Evolutionary conservation across 768 basidiomycete species (phyloP).

Genomic region (Calvatia gigantea): DNA sequence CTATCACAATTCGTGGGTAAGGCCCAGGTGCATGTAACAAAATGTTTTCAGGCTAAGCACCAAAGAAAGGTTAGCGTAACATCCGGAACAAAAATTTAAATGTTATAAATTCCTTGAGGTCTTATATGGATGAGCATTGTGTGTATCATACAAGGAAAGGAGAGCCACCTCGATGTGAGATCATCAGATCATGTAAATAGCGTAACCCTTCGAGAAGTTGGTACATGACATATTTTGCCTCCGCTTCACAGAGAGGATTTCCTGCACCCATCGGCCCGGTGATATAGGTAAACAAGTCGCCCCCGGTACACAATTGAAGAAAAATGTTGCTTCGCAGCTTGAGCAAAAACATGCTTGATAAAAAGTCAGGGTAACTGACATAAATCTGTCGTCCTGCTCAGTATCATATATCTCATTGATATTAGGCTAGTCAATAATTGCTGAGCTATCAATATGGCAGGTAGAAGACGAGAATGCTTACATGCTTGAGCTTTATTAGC

Average conservation of each 20-base stretch:
- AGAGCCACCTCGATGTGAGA: slow-evolving; percentile 73
- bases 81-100: neutral
- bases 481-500: slow-evolving; percentile 68
- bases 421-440: slow-evolving; percentile 52
- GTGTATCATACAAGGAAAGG: neutral
- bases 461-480: slow-evolving; percentile 26
- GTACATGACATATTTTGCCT: slow-evolving; percentile 82
- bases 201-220: slow-evolving; percentile 69
- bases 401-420: slow-evolving; percentile 77
- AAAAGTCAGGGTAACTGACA: slow-evolving; percentile 32
- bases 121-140: slow-evolving; percentile 26
- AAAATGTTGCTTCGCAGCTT: slow-evolving; percentile 63
- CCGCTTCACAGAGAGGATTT: slow-evolving; percentile 65
- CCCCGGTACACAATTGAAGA: slow-evolving; percentile 81
- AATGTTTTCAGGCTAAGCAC: slow-evolving; percentile 74
- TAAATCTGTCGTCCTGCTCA: slow-evolving; percentile 56
- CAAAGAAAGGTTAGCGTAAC: neutral
- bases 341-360: neutral
- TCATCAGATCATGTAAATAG: slow-evolving; percentile 67
- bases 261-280: slow-evolving; percentile 50
- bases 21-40: slow-evolving; percentile 75
- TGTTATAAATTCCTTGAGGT: slow-evolving; percentile 53
- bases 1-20: slow-evolving; percentile 81
- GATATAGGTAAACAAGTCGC: slow-evolving; percentile 86
- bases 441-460: neutral